Evolutionary conservation across 1,284 basidiomycete species (phyloP), one percentile per base, ranked within the genome.

Genomic region (Rhodofomes roseus): DNA sequence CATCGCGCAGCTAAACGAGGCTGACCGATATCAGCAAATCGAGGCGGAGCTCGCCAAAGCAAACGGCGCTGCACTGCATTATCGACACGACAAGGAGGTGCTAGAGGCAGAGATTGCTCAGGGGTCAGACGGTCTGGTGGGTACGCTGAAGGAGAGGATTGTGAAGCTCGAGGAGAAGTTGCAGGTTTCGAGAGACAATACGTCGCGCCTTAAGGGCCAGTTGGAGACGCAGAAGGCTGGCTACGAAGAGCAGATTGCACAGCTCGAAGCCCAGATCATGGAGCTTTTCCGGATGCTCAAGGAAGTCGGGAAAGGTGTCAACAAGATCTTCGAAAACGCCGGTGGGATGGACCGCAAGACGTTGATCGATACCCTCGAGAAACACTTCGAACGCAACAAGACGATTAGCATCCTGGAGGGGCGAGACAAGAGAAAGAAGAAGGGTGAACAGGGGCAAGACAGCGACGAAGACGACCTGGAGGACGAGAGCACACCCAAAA

Each of bases 241-340:
- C 12, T 96, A 96, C 70, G 92, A 96, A 68, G 91, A 95, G 62
- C 87, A 89, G 62, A 93, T 98, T 59, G 81, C 85, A 1, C 92
- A 95, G 70, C 85, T 98, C 18, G 95, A 98, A 71, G 82, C 90
- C 7, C 93, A 97, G 78, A 96, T 96, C 62, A 86, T 93, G 79
- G 96, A 98, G 73, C 75, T 98, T 20, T 98, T 96, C 79, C 83
- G 90, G 65, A 96, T 96, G 91, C 79, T 97, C 52, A 92, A 88
- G 70, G 91, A 95, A 68, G 83, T 90, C 34, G 87, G 88, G 34
- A 85, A 86, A 62, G 87, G 90, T 7, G 86, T 93, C 51, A 85
- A 90, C 64, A 84, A 87, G 57, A 85, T 90, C 59, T 78, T 93
- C 56, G 90, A 87, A 67, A 80, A 77, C 60, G 77, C 77, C 11